Percentiles rank a stretch among this genome's conserved stretches.
Evolutionary conservation across 1,284 basidiomycete genomes (phyloP).

Genomic region (Cutaneotrichosporon sp.): DNA sequence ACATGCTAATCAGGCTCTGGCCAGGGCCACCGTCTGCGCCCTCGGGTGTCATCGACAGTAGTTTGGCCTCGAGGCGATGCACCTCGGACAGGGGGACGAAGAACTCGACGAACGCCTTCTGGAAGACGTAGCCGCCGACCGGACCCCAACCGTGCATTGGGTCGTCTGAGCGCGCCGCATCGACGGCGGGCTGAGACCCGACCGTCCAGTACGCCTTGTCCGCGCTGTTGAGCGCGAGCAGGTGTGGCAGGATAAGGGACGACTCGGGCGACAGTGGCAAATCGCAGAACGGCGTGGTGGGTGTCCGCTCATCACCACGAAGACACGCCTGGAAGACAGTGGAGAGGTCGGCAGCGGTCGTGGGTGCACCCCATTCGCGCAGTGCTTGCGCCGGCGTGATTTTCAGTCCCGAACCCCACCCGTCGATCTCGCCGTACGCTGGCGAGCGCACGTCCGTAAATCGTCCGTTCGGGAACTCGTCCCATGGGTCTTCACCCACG

Average conservation of each 20-base stretch:
- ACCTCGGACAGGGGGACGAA: slow-evolving; percentile 72
- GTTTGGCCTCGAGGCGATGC: slow-evolving; percentile 60
- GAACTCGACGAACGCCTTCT: slow-evolving; percentile 97
- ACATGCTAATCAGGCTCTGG: slow-evolving; percentile 68
- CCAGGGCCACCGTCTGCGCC: slow-evolving; percentile 42
- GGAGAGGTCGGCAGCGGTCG: slow-evolving; percentile 68
- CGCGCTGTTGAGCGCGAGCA: slow-evolving; percentile 69
- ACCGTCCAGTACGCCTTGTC: slow-evolving; percentile 86
- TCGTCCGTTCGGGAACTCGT: slow-evolving; percentile 98
- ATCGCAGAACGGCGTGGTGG: slow-evolving; percentile 84
- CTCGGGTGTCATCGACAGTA: slow-evolving; percentile 28
- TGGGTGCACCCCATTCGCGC: slow-evolving; percentile 78
- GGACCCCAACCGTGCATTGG: slow-evolving; percentile 90
- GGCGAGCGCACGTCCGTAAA: slow-evolving; percentile 96
- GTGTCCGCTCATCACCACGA: slow-evolving; percentile 60
- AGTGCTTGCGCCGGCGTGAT: slow-evolving; percentile 63
- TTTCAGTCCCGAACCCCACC: slow-evolving; percentile 66
- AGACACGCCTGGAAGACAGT: slow-evolving; percentile 77
- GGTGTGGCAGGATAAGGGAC: slow-evolving; percentile 70
- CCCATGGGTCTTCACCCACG: slow-evolving; percentile 64
- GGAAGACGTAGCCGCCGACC: slow-evolving; percentile 86
- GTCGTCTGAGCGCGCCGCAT: slow-evolving; percentile 73
- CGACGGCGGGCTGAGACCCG: slow-evolving; percentile 91
- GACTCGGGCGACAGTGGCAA: slow-evolving; percentile 83
- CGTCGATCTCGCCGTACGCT: slow-evolving; percentile 96